Percentiles rank a stretch among this genome's conserved stretches.
Evolutionary conservation across 257 asterid genomes (phyloP).

Genomic region (Anisodus acutangulus): DNA sequence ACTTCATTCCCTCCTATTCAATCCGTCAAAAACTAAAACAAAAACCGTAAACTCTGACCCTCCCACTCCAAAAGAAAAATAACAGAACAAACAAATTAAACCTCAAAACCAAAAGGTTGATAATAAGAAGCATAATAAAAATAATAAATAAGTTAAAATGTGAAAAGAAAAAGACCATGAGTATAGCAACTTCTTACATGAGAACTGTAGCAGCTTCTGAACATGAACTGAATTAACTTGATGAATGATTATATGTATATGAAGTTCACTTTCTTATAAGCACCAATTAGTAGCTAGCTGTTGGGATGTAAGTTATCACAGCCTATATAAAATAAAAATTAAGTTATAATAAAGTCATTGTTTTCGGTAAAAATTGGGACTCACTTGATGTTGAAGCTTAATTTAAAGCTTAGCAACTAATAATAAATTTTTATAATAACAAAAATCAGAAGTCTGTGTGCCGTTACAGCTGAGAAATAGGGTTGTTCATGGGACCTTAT

Average conservation of each 20-base stretch:
- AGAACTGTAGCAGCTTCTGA: not conserved
- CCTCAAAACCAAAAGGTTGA: not conserved
- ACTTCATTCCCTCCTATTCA: not conserved
- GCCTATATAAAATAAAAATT: not conserved
- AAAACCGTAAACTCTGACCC: not conserved
- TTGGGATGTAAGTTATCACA: slow-evolving; percentile 7
- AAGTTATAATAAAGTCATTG: slow-evolving; percentile 20
- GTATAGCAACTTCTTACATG: not conserved
- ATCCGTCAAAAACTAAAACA: not conserved
- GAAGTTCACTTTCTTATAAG: not conserved
- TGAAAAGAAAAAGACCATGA: not conserved
- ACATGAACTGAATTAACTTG: not conserved
- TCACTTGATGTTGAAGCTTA: slow-evolving; percentile 43
- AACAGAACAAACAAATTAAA: not conserved
- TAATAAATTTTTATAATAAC: not conserved
- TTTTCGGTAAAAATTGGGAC: slow-evolving; percentile 35
- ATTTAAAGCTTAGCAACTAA: not conserved
- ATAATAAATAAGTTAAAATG: not conserved
- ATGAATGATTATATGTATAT: not conserved
- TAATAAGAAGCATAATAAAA: not conserved
- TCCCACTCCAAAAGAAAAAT: no score
- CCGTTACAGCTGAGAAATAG: not conserved
- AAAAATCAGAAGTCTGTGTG: slow-evolving; percentile 35
- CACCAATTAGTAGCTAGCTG: not conserved
- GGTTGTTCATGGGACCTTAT: not conserved